phyloP scores from a whole-genome alignment of 148 eudicot genomes.

The Persicaria maculosa region DNA sequence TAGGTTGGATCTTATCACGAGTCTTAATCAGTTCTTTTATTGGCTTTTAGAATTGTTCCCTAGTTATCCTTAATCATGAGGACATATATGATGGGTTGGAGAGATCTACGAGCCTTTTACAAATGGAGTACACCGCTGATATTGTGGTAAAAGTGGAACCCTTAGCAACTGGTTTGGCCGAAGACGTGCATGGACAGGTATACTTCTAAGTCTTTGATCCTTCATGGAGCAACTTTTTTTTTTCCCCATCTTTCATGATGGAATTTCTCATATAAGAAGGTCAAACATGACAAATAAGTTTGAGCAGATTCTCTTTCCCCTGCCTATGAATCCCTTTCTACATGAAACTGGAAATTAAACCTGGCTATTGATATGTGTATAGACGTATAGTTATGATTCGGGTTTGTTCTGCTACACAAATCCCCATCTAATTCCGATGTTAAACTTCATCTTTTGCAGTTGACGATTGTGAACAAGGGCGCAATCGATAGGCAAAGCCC shows the following conservation, averaged over 20 bases:
- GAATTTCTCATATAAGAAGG: background rate
- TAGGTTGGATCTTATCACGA: background rate
- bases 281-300: background rate
- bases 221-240: background rate
- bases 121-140: conserved; percentile 64
- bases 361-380: too few relatives aligned
- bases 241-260: background rate
- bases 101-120: conserved; percentile 37
- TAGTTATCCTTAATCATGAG: conserved; percentile 58
- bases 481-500: conserved; percentile 19
- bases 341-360: too few relatives aligned
- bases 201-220: background rate
- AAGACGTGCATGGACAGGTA: conserved; percentile 98
- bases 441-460: conserved; percentile 33
- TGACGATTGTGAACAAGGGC: conserved; percentile 62
- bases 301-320: background rate
- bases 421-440: background rate
- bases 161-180: conserved; percentile 73
- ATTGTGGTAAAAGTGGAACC: conserved; percentile 70
- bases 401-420: background rate
- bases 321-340: too few relatives aligned
- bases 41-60: conserved; percentile 52
- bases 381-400: too few relatives aligned
- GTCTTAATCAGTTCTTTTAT: background rate
- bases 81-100: conserved; percentile 59